Percentiles rank a stretch among this genome's conserved stretches.
These are phyloP conservation scores for Prosopis cineraria DNA, from an alignment of 306 rosid genomes.

Conservation along the genomic window DNA sequence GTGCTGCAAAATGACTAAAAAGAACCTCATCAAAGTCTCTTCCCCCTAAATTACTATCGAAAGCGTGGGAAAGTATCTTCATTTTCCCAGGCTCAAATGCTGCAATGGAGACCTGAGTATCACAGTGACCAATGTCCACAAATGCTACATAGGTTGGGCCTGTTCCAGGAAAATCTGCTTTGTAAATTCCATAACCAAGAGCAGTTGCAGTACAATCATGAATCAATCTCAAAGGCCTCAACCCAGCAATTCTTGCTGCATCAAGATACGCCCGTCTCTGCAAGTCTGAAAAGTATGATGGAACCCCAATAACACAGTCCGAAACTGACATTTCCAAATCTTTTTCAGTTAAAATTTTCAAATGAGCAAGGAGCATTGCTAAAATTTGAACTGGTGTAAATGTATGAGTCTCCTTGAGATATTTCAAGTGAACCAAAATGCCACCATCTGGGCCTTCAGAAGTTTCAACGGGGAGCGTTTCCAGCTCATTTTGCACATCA, in stretches of 20 bases:
- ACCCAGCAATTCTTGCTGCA: constrained; percentile 83
- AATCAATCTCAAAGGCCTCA: constrained; percentile 85
- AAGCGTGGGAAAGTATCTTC: constrained; percentile 82
- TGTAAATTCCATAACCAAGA: constrained; percentile 94
- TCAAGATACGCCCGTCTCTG: constrained; percentile 85
- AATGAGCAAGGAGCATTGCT: constrained; percentile 90
- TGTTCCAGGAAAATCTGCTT: constrained; percentile 51
- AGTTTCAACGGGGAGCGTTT: constrained; percentile 69
- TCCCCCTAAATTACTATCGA: constrained; percentile 79
- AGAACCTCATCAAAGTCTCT: constrained; percentile 94
- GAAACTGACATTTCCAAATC: constrained; percentile 64
- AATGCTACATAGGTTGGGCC: constrained; percentile 67
- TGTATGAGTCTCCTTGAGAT: constrained; percentile 54
- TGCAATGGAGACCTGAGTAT: constrained; percentile 84
- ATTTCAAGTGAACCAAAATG: constrained; percentile 76
- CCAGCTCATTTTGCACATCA: constrained; percentile 63
- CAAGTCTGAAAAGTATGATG: constrained; percentile 80
- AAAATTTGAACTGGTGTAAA: constrained; percentile 83
- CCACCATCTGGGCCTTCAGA: constrained; percentile 73
- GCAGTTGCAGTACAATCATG: constrained; percentile 98
- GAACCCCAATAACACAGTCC: constrained; percentile 89
- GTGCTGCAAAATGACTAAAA: constrained; percentile 75
- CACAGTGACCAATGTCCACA: constrained; percentile 95
- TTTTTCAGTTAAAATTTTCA: constrained; percentile 70
- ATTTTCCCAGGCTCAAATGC: constrained; percentile 75